These are phyloP conservation scores for Boletellus sp. DNA, from an alignment of 768 basidiomycete genomes.

Conservation along the genomic window DNA sequence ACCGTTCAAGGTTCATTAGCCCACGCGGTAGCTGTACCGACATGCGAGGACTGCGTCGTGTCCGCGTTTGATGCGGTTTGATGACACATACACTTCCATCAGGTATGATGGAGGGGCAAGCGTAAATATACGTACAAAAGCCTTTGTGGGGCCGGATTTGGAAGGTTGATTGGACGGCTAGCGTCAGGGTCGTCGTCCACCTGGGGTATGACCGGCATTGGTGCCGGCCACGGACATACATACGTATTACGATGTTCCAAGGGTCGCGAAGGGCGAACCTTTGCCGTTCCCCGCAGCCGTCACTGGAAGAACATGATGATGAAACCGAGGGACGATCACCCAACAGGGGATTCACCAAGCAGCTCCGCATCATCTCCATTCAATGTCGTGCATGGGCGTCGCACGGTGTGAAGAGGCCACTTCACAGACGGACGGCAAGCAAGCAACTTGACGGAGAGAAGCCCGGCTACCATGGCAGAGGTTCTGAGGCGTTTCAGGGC, in stretches of 20 bases:
- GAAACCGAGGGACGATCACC: slow-evolving; percentile 1
- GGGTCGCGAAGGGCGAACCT: neutral
- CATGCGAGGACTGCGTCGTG: slow-evolving; percentile 6
- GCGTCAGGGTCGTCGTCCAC: slow-evolving; percentile 6
- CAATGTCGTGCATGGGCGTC: neutral
- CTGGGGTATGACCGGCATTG: too few relatives aligned
- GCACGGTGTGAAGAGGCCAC: slow-evolving; percentile 10
- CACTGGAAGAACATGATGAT: slow-evolving; percentile 5
- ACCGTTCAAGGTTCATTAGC: slow-evolving; percentile 6
- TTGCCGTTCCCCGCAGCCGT: slow-evolving; percentile 7
- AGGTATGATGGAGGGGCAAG: slow-evolving; percentile 17
- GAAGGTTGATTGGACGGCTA: slow-evolving; percentile 13
- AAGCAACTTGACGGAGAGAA: slow-evolving; percentile 8
- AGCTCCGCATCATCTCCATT: slow-evolving; percentile 1
- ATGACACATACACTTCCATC: slow-evolving; percentile 16
- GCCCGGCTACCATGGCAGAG: slow-evolving; percentile 5
- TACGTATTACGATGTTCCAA: slow-evolving; percentile 1
- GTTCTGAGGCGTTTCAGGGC: slow-evolving; percentile 4
- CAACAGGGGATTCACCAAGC: neutral
- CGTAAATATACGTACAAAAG: slow-evolving; percentile 28
- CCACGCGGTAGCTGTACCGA: slow-evolving; percentile 19
- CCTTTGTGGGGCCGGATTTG: slow-evolving; percentile 13
- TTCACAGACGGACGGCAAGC: neutral
- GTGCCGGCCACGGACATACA: slow-evolving; percentile 2
- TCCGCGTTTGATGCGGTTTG: slow-evolving; percentile 8